phyloP scores from a whole-genome alignment of 495 filamentous ascomycete species.

The Aspergillus cavernicola region DNA sequence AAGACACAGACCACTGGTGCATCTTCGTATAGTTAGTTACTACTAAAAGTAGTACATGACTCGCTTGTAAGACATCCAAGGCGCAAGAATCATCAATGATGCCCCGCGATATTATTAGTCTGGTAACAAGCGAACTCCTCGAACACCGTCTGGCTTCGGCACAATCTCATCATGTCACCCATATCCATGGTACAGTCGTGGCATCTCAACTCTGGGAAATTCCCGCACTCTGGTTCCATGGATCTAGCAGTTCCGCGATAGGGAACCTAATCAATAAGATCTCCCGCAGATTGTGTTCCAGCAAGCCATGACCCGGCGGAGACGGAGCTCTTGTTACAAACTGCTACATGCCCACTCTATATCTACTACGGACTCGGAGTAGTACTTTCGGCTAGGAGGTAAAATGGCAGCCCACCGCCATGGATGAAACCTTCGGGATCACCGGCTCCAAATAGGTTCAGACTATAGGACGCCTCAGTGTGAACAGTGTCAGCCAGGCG shows the following conservation, averaged over 20 bases:
- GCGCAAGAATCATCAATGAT: too few relatives aligned
- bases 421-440: too few relatives aligned
- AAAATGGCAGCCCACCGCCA: too few relatives aligned
- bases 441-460: too few relatives aligned
- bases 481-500: not conserved
- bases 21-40: too few relatives aligned
- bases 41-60: too few relatives aligned
- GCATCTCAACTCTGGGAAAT: constrained; percentile 21
- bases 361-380: too few relatives aligned
- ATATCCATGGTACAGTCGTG: too few relatives aligned
- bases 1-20: not conserved
- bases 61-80: too few relatives aligned
- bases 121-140: not conserved
- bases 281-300: constrained; percentile 11
- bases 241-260: constrained; percentile 19
- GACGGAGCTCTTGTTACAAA: constrained; percentile 4
- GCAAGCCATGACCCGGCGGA: not conserved
- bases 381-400: too few relatives aligned
- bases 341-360: constrained; percentile 2
- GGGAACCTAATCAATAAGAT: constrained; percentile 15
- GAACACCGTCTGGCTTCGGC: not conserved
- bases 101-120: too few relatives aligned
- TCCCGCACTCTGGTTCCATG: constrained; percentile 22
- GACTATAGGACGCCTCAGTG: too few relatives aligned
- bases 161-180: not conserved